A percentile compares a stretch with the other conserved stretches of the same genome.
phyloP scores from a whole-genome alignment of 805 yeast species.

The Yarrowia sp. region DNA sequence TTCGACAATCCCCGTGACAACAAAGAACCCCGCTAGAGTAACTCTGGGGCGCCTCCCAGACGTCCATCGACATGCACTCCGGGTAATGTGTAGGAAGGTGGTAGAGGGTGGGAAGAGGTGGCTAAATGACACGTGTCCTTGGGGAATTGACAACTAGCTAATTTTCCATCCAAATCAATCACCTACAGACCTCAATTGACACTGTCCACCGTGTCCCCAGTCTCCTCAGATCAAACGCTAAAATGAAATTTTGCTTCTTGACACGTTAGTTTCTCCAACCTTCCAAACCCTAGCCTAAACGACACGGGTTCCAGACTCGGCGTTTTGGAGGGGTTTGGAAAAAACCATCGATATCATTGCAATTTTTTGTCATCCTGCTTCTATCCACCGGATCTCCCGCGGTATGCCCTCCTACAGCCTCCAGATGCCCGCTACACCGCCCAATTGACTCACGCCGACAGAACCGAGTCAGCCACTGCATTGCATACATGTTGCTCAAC shows the following conservation, averaged over 20 bases:
- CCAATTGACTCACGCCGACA: background rate
- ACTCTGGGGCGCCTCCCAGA: background rate
- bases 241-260: slow-evolving; percentile 2
- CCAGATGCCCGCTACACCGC: no score
- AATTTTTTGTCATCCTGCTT: background rate
- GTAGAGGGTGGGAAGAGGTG: no score
- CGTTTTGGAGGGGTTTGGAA: no score
- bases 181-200: no score
- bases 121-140: no score
- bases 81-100: background rate
- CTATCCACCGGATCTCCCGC: background rate
- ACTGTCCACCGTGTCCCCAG: no score
- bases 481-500: slow-evolving; percentile 14
- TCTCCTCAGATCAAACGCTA: slow-evolving; percentile 19
- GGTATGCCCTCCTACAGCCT: no score
- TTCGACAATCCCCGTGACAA: slow-evolving; percentile 20
- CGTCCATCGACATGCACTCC: background rate
- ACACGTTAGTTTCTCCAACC: slow-evolving; percentile 7
- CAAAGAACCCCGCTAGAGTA: slow-evolving; percentile 2
- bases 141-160: no score
- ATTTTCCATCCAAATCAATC: no score
- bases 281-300: background rate
- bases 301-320: no score
- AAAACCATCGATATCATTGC: no score
- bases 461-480: slow-evolving; percentile 26